Percentiles rank a stretch among this genome's conserved stretches.
Conservation (phyloP, 2,329 filamentous ascomycete species). For the Periconia sp. region DNA sequence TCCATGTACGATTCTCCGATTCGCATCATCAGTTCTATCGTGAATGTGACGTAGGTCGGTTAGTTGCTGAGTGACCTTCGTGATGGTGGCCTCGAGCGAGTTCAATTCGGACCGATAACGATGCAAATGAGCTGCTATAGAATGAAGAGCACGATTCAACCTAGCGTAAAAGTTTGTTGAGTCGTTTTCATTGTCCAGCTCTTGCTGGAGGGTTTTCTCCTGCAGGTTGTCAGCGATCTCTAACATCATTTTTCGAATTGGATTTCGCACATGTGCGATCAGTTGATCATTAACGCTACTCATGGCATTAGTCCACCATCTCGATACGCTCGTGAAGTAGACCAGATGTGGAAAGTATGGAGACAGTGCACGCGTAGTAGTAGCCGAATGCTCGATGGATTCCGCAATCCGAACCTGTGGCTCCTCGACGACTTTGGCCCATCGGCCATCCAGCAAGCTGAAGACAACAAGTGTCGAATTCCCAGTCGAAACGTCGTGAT, state of each 20-base stretch:
- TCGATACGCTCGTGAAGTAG: constrained; percentile 1
- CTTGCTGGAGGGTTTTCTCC: constrained; percentile 1
- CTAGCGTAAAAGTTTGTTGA: neutral
- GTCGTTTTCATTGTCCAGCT: neutral
- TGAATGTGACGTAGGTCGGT: neutral
- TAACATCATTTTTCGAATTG: neutral
- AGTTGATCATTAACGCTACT: constrained; percentile 14
- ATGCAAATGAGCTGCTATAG: constrained; percentile 9
- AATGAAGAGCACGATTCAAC: constrained; percentile 5
- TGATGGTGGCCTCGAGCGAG: neutral
- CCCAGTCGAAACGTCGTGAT: neutral
- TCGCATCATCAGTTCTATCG: neutral
- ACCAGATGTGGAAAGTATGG: constrained; percentile 3
- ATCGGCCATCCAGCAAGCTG: constrained; percentile 9
- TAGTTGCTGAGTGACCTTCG: neutral
- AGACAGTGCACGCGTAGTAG: neutral
- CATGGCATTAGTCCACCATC: constrained; percentile 13
- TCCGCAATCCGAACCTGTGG: constrained; percentile 5
- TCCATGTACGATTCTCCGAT: neutral
- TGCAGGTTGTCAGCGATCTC: neutral
- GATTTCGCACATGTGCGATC: constrained; percentile 6
- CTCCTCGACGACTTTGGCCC: constrained; percentile 7
- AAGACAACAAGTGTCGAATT: constrained; percentile 5
- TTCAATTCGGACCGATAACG: constrained; percentile 9
- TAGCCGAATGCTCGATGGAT: neutral